These are phyloP conservation scores for Pichia manshurica DNA, from an alignment of 805 yeast genomes.

Conservation along the genomic window DNA sequence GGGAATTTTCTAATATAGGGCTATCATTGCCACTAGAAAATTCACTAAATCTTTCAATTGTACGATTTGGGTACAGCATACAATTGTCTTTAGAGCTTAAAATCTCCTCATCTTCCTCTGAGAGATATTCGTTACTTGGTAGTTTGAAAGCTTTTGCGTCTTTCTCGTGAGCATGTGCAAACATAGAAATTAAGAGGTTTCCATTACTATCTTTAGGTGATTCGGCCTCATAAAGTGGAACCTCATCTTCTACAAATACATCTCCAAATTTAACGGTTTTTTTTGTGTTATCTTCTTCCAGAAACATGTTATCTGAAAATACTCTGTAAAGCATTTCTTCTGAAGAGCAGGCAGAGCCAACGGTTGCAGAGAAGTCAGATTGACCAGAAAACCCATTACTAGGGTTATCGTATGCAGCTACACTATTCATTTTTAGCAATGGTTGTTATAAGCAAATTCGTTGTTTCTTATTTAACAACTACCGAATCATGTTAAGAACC, in stretches of 20 bases:
- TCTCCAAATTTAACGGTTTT: slow-evolving; percentile 10
- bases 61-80: too few species aligned
- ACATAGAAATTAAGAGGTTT: not conserved
- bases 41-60: too few species aligned
- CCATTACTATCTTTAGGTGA: not conserved
- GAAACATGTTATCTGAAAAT: not conserved
- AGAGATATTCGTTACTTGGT: too few species aligned
- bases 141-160: too few species aligned
- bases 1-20: too few species aligned
- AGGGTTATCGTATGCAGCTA: not conserved
- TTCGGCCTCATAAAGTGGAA: not conserved
- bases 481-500: too few species aligned
- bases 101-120: too few species aligned
- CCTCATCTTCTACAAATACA: not conserved
- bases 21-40: too few species aligned
- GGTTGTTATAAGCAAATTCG: too few species aligned
- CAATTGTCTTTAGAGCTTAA: too few species aligned
- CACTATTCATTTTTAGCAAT: not conserved
- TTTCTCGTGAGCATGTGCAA: not conserved
- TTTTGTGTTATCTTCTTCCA: not conserved
- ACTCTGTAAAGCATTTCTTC: not conserved
- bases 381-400: slow-evolving; percentile 7
- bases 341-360: slow-evolving; percentile 3
- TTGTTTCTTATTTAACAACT: too few species aligned
- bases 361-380: slow-evolving; percentile 16